Evolutionary conservation across 2,329 filamentous ascomycete genomes (phyloP), one percentile per base, ranked within the genome.

Genomic region (Cladophialophora exuberans): DNA sequence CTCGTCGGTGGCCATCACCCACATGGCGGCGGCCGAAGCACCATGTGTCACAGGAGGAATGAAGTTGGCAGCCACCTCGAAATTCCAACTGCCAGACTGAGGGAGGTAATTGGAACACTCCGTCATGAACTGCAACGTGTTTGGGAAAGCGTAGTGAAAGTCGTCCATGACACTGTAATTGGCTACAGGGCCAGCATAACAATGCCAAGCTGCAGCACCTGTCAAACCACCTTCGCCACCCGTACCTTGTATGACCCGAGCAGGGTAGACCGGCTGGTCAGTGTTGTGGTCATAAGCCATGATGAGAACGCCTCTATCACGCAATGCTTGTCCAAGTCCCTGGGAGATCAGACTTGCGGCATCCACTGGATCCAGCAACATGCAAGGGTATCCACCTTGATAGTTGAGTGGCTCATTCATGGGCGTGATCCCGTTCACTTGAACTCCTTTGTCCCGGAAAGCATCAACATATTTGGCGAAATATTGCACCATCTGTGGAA

Each of bases 211-310:
- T 1, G 70, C 70, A 0, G 67, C 65, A 36, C 67, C 53, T 6
- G 71, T 67, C 20, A 65, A 65, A 22, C 60, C 4, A 2, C 63
- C 56, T 4, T 72, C 69, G 3, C 59, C 59, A 43, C 70, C 61
- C 2, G 48, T 51, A 2, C 48, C 48, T 26, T 42, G 36, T 25
- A 71, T 56, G 28, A 72, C 69, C 1, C 65, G 67, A 23, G 66
- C 64, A 5, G 71, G 71, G 46, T 73, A 73, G 3, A 60, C 65
- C 1, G 67, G 45, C 20, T 68, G 64, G 54, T 73, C 69, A 3
- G 71, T 73, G 50, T 73, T 73, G 56, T 73, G 70, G 46, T 73
- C 45, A 46, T 72, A 72, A 6, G 70, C 69, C 65, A 71, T 67
- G 15, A 72, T 62, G 7, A 60, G 45, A 0, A 69, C 66, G 22